Base-by-base conservation (phyloP, 2,329 filamentous ascomycete species). In the Fusarium solani-melongenae region DNA sequence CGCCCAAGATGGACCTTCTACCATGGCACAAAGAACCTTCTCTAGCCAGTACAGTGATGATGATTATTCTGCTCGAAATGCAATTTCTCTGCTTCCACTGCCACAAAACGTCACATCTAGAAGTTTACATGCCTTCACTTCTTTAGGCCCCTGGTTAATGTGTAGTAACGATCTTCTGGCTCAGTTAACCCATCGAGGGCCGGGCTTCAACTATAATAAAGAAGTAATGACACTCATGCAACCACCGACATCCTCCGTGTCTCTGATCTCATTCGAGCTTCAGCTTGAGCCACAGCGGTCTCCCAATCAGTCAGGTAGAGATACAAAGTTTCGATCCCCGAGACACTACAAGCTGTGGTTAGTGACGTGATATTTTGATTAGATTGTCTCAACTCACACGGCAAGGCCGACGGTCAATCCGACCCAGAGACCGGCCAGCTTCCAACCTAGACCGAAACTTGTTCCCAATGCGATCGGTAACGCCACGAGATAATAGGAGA, bases 401-500 rank as follows among this genome's bases (percentile, higher is more conserved):
- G 85, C 82, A 12, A 97, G 84, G 0, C 93, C 95, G 69, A 96
- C 81, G 1, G 92, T 92, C 9, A 94, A 88, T 3, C 93, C 93
- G n/a, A 87, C 85, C 95, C 95, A 98, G 4, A 98, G 85, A 1
- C 95, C 95, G 62, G 89, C 86, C 33, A 98, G 83, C 49, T 90
- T 90, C 94, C 93, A 96, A 6, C 86, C 86, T 2, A 95, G 82
- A 0, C 90, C 91, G 80, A 98, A 97, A 0, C 91, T 92, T 0
- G 92, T 90, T 7, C 89, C 90, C 73, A 97, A 92, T 33, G 92
- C 93, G 27, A 98, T 90, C 0, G 95, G 95, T 81, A 98, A 86
- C 0, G 94, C 95, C 27, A 98, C 87, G 9, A 90, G 83, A 81
- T 98, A 98, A 83, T 98, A 98, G n/a, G 92, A 92, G 59, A 94